Conservation (phyloP, 2,329 filamentous ascomycete genomes). For the Trichoderma breve region DNA sequence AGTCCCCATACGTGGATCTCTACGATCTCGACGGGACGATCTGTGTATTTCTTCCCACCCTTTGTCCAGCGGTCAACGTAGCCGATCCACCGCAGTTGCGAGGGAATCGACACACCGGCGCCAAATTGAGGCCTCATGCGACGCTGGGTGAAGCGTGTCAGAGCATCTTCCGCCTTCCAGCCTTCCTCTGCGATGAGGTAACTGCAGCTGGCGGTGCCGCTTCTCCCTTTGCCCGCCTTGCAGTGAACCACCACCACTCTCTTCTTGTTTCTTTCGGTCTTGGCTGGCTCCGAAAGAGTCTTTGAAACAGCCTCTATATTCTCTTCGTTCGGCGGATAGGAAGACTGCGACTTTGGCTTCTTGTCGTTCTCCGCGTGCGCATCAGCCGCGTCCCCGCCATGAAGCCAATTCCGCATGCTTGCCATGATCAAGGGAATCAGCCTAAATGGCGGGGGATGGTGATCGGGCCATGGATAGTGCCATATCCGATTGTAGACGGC, state of each 20-base stretch:
- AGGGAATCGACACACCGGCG: conserved; percentile 86
- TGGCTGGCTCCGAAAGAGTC: conserved; percentile 12
- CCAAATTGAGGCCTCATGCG: conserved; percentile 90
- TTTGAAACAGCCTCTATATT: neutral
- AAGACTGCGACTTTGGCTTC: conserved; percentile 1
- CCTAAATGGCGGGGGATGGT: conserved; percentile 91
- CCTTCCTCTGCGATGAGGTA: conserved; percentile 87
- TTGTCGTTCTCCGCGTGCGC: neutral
- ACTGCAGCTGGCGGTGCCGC: conserved; percentile 81
- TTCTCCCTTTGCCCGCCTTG: conserved; percentile 93
- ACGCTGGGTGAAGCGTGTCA: conserved; percentile 66
- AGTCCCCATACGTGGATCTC: conserved; percentile 91
- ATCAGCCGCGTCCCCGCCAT: conserved; percentile 43
- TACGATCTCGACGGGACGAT: conserved; percentile 77
- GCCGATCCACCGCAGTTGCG: conserved; percentile 79
- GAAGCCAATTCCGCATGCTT: conserved; percentile 87
- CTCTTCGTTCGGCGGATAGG: neutral
- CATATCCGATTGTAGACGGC: conserved; percentile 82
- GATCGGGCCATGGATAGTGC: conserved; percentile 95
- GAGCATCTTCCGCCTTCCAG: conserved; percentile 53
- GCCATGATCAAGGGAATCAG: conserved; percentile 86
- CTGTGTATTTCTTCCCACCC: conserved; percentile 73
- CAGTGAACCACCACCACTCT: conserved; percentile 91
- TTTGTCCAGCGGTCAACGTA: conserved; percentile 88
- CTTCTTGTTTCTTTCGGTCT: conserved; percentile 37